Base-by-base conservation (phyloP, 257 asterid genomes). In the Solanum boliviense region DNA sequence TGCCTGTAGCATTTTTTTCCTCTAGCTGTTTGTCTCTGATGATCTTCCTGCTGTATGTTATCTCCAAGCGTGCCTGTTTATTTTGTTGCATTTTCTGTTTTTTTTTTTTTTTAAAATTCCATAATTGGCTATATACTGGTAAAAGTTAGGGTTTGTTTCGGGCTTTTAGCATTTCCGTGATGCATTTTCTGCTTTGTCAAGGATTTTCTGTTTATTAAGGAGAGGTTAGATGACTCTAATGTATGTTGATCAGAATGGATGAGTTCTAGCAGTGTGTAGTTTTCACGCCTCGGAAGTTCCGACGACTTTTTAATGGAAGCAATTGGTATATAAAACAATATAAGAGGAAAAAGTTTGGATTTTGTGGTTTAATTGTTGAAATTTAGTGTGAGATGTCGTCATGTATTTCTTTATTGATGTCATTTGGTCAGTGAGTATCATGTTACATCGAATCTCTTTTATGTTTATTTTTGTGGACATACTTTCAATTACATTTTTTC, bases 1-100 rank as follows among this genome's bases (percentile, higher is more conserved):
- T 71, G 93, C 89, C 15, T 92, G 91, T 70, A 89, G 92, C 88
- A 91, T 91, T 81, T 91, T 91, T 91, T 93, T 6, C 39, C 90
- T 92, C 23, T 89, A 91, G 76, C 91, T 91, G 88, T 92, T 91
- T 85, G 84, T 65, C 82, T 56, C 91, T 27, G 18, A 34, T 44
- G 93, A 91, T 91, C 95, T 92, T 87, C 89, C 91, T 36, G 84
- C 89, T 21, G 92, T 90, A 86, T 83, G 93, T 23, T 56, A 39
- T 60, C 84, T 82, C 84, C 13, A 13, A 31, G 20, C 3, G 7
- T 21, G 5, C 10, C 32, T 44, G 83, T 75, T 75, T 73, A 73
- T 36, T 75, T 74, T 75, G 32, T 11, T 36, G 56, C 83, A 38
- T 75, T 23, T 21, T 74, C 31, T 21, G 15, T 18, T 52, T 18